A percentile compares a stretch with the other conserved stretches of the same genome.
These are phyloP conservation scores for Hysterangium stoloniferum DNA, from an alignment of 768 basidiomycete species.

Conservation along the genomic window DNA sequence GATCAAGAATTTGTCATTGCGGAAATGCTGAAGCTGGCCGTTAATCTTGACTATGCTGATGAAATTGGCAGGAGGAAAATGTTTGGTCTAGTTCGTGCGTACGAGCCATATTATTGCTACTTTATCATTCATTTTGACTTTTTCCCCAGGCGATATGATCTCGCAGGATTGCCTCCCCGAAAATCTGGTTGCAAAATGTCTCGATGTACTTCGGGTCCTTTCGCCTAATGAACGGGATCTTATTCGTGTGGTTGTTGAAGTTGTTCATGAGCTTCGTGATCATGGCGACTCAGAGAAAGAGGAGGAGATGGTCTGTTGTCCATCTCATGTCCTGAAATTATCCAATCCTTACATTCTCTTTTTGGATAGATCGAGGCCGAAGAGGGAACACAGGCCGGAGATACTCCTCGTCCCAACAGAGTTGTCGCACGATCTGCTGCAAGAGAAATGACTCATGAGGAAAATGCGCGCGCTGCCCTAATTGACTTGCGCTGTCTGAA, in stretches of 20 bases:
- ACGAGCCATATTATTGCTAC: background rate
- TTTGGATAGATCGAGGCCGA: slow-evolving; percentile 5
- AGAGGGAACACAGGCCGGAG: slow-evolving; percentile 18
- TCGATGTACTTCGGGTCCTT: slow-evolving; percentile 74
- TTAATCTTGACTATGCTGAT: slow-evolving; percentile 83
- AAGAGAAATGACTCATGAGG: slow-evolving; percentile 41
- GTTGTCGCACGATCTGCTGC: slow-evolving; percentile 22
- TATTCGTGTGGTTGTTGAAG: slow-evolving; percentile 82
- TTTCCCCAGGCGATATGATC: slow-evolving; percentile 66
- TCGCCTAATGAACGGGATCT: slow-evolving; percentile 74
- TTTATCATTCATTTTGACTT: slow-evolving; percentile 2
- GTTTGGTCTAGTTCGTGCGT: slow-evolving; percentile 77
- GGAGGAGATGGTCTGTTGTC: slow-evolving; percentile 24
- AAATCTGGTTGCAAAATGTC: slow-evolving; percentile 57
- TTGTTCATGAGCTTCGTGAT: slow-evolving; percentile 73
- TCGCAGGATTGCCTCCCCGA: slow-evolving; percentile 63
- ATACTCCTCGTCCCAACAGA: slow-evolving; percentile 25
- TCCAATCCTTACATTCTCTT: background rate
- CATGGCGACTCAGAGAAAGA: slow-evolving; percentile 34
- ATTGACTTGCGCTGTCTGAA: slow-evolving; percentile 70
- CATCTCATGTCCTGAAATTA: slow-evolving; percentile 13
- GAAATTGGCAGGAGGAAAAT: slow-evolving; percentile 86
- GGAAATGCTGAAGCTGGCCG: slow-evolving; percentile 73
- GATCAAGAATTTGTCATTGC: slow-evolving; percentile 63
- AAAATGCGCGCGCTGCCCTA: slow-evolving; percentile 49